phyloP scores from a whole-genome alignment of 768 basidiomycete species.

The Lactifluus subvellereus region DNA sequence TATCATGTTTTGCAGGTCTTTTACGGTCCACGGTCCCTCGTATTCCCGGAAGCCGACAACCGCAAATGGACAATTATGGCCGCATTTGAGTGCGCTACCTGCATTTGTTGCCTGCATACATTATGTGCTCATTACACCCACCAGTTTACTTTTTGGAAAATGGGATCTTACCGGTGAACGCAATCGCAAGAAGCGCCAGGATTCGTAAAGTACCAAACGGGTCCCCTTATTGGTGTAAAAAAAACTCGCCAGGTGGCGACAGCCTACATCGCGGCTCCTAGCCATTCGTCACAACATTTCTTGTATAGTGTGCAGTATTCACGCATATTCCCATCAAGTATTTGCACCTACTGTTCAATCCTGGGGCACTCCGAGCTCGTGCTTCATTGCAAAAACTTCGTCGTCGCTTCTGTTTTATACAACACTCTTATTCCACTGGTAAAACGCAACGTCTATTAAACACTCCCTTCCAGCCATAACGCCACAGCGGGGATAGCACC shows the following conservation, averaged over 20 bases:
- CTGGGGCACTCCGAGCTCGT: too few species aligned
- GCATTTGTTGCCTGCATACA: background rate
- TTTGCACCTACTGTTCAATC: too few species aligned
- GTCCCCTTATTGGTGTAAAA: background rate
- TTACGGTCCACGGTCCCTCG: constrained; percentile 86
- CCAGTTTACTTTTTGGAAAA: constrained; percentile 34
- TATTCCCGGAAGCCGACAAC: constrained; percentile 94
- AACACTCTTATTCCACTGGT: too few species aligned
- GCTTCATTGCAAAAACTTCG: too few species aligned
- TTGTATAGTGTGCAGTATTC: too few species aligned
- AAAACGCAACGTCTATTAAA: too few species aligned
- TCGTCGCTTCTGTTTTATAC: too few species aligned
- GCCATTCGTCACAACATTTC: too few species aligned
- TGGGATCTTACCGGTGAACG: constrained; percentile 25
- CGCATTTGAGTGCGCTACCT: constrained; percentile 63
- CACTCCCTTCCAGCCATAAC: too few species aligned
- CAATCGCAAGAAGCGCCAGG: constrained; percentile 3
- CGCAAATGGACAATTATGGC: constrained; percentile 97
- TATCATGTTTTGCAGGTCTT: constrained; percentile 56
- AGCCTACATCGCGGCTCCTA: background rate
- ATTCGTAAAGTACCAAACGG: background rate
- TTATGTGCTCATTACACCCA: constrained; percentile 29
- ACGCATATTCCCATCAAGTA: too few species aligned
- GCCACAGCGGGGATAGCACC: too few species aligned
- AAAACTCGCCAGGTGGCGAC: background rate